Evolutionary conservation across 352 stramenopile genomes (phyloP), one percentile per base, ranked within the genome.

Genomic region (Globisporangium alternatum): DNA sequence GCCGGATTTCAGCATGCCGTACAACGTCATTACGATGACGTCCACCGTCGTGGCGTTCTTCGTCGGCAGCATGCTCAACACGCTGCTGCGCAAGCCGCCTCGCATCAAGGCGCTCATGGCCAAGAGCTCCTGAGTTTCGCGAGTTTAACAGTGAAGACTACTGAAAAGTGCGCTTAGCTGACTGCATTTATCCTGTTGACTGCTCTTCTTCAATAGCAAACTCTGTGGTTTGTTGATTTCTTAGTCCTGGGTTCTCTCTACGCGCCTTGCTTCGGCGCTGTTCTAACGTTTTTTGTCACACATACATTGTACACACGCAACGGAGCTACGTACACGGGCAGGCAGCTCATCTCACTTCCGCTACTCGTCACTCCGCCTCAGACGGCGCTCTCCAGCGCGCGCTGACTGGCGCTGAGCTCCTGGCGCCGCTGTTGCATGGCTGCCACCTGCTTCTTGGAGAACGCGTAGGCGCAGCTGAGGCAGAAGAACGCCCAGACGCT

Each of bases 21-120:
- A 94, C 73, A 96, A 96, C 56, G 88, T 97, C 13, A 97, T 97
- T 65, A 93, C 82, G 33, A 87, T 97, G 76, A 95, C 88, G 19
- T 95, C 84, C 43, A 95, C 89, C n/a, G 79, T 96, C 56, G 75
- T 96, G 15, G 85, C 82, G 53, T 96, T 95, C 71, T 89, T 92
- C 48, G 76, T 91, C 22, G 88, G 85, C n/a, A 90, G 78, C 13
- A 88, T 93, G 72, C 77, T 96, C 49, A 95, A 93, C 49, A 80
- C 85, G 35, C 71, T 93, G 17, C 74, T 94, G 39, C 83, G 81
- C 39, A 92, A 92, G 48, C 68, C 81, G 8, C 80, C 83, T 30
- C 80, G 83, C 5, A 71, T 91, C 44, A 78, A 92, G 68, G 77
- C 81, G 71, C 84, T 91, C 64, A 83, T 91, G 61, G 60, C 73